Percentiles rank a stretch among this genome's conserved stretches.
Evolutionary conservation across 768 basidiomycete genomes (phyloP).

Genomic region (Rubroboletus satanas): DNA sequence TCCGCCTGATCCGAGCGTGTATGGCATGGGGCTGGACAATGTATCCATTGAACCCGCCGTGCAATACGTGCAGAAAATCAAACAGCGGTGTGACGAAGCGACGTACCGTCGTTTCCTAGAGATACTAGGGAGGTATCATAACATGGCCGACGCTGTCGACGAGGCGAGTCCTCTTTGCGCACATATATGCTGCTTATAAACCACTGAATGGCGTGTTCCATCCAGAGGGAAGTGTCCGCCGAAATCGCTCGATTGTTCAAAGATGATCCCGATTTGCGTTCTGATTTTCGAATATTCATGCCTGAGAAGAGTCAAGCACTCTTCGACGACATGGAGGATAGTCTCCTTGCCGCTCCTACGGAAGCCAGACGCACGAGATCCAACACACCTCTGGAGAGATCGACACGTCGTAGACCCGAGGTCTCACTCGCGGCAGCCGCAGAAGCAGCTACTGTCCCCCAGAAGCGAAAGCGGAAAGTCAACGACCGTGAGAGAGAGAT

Average conservation of each 20-base stretch:
- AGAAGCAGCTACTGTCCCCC: conserved; percentile 43
- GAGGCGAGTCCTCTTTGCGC: conserved; percentile 40
- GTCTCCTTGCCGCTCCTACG: conserved; percentile 25
- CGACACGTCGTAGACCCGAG: conserved; percentile 45
- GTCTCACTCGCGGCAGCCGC: conserved; percentile 39
- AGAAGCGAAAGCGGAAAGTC: conserved; percentile 67
- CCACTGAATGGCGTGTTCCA: neutral
- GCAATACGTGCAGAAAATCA: conserved; percentile 95
- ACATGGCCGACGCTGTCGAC: conserved; percentile 56
- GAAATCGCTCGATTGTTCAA: conserved; percentile 70
- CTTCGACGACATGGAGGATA: conserved; percentile 42
- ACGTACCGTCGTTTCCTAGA: conserved; percentile 80
- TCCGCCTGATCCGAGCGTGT: conserved; percentile 22
- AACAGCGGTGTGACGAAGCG: conserved; percentile 87
- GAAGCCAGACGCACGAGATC: conserved; percentile 34
- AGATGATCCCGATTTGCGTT: conserved; percentile 68
- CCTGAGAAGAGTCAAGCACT: conserved; percentile 53
- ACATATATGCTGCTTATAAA: neutral
- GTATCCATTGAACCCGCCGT: conserved; percentile 74
- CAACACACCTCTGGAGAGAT: conserved; percentile 33
- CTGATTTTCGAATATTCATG: conserved; percentile 74
- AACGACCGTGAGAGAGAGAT: conserved; percentile 40
- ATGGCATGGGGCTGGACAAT: conserved; percentile 35
- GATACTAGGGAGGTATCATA: conserved; percentile 63
- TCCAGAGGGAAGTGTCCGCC: conserved; percentile 57